Base-by-base conservation (phyloP, 768 basidiomycete species). In the Gloeophyllum trabeum region DNA sequence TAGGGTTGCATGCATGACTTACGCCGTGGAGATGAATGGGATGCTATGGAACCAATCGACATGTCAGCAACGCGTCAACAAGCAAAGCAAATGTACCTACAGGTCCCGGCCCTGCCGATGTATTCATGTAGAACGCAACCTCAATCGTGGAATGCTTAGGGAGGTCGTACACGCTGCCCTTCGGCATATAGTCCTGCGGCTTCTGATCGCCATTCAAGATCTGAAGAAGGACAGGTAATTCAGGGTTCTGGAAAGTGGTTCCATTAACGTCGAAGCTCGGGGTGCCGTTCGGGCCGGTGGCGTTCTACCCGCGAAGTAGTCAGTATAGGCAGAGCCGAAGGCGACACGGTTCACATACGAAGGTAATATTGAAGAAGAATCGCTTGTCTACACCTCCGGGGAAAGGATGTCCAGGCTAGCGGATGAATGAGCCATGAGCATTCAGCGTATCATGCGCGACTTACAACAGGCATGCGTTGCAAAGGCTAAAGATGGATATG, bases 161-260 rank as follows among this genome's bases (percentile, higher is more conserved):
- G 14, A 81, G 56, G 5, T 58, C 48, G 47, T 70, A n/a, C 5
- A 79, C 59, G 12, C 61, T 62, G 3, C 73, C 76, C 0, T 42
- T 16, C 0, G 76, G 79, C 22, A 79, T 56, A 14, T 80, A 59
- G 1, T 71, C 62, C 16, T 61, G 51, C 0, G 76, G 64, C 14
- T 62, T 59, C 24, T 56, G 57, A 4, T 68, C 68, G 0, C 78
- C 78, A 39, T 70, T 76, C 26, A 80, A 51, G 28, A 79, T 71
- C 47, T 80, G 78, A 13, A 78, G 64, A 6, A 80, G 63, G 12
- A 76, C 67, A 0, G 78, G 76, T 0, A 67, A 56, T 0, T 61
- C 59, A 0, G 76, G 75, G 1, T 63, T 52, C 2, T 48, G 37
- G 50, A 59, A 75, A 23, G 55, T 40, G 22, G 30, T 7, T n/a